Percentiles rank a stretch among this genome's conserved stretches.
Evolutionary conservation across 2,329 filamentous ascomycete species (phyloP).

Genomic region (Cladophialophora immunda): DNA sequence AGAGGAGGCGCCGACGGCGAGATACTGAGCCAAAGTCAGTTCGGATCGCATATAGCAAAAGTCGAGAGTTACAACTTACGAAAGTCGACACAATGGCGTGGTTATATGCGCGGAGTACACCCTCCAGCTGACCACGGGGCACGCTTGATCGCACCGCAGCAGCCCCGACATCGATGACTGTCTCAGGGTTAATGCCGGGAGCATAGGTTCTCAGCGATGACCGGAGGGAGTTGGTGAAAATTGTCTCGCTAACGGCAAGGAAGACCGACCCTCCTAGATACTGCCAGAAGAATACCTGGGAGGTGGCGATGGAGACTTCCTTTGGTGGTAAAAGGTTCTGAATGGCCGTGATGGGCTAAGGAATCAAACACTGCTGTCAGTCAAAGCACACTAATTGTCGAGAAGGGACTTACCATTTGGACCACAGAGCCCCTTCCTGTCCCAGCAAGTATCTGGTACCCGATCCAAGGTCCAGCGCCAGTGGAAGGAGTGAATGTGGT

Average conservation of each 20-base stretch:
- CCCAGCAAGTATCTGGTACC: constrained; percentile 44
- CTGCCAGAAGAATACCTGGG: constrained; percentile 40
- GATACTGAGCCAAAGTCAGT: constrained; percentile 13
- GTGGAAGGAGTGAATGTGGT: constrained; percentile 41
- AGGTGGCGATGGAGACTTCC: constrained; percentile 38
- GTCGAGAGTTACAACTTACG: constrained; percentile 12
- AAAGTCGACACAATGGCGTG: constrained; percentile 32
- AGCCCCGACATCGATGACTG: constrained; percentile 33
- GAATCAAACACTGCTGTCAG: not conserved
- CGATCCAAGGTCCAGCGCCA: constrained; percentile 43
- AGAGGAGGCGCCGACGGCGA: constrained; percentile 6
- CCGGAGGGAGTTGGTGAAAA: constrained; percentile 37
- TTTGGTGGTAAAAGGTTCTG: constrained; percentile 36
- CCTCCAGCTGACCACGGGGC: constrained; percentile 21
- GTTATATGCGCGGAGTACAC: constrained; percentile 34
- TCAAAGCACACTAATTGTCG: not conserved
- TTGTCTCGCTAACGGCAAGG: constrained; percentile 37
- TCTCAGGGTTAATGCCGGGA: constrained; percentile 30
- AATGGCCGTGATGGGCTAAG: constrained; percentile 35
- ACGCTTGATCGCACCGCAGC: constrained; percentile 32
- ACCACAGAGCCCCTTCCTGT: constrained; percentile 40
- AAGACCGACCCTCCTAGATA: constrained; percentile 40
- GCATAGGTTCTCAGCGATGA: constrained; percentile 23
- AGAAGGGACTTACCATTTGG: constrained; percentile 33
- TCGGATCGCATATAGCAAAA: not conserved